phyloP scores from a whole-genome alignment of 306 rosid species.

The Ammopiptanthus mongolicus region DNA sequence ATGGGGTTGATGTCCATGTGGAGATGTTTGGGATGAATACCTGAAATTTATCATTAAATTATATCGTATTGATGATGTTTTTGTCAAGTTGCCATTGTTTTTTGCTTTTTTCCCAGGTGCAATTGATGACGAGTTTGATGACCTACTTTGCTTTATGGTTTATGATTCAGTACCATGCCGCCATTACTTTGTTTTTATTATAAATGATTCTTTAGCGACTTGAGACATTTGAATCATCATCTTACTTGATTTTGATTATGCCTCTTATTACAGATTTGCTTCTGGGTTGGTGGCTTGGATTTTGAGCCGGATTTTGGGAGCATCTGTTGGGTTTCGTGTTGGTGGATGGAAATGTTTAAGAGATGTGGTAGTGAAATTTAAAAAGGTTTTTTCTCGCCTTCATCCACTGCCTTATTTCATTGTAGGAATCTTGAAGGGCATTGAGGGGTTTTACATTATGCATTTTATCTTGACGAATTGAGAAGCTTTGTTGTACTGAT shows the following conservation, averaged over 20 bases:
- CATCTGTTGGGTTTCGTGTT: conserved; percentile 79
- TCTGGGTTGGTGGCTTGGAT: conserved; percentile 90
- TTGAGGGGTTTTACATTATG: background rate
- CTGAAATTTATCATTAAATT: background rate
- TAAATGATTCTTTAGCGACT: background rate
- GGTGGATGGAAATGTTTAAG: conserved; percentile 94
- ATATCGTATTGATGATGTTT: conserved; percentile 2
- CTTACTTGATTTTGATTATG: conserved; percentile 8
- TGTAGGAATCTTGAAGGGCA: conserved; percentile 2
- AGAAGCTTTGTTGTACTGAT: background rate
- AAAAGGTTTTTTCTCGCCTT: conserved; percentile 57
- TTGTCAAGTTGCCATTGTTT: background rate
- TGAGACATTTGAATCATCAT: conserved; percentile 3
- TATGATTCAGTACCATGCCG: conserved; percentile 9
- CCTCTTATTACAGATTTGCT: conserved; percentile 61
- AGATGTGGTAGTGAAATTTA: conserved; percentile 85
- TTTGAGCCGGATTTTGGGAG: conserved; percentile 80
- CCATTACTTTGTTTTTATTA: background rate
- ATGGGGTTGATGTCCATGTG: background rate
- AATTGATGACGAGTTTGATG: background rate
- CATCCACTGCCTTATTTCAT: conserved; percentile 9
- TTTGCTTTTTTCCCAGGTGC: background rate
- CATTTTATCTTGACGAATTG: background rate
- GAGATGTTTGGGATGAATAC: background rate
- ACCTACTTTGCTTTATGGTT: background rate